Evolutionary conservation across 768 basidiomycete genomes (phyloP), one percentile per base, ranked within the genome.

Genomic region (Leccinum fibrillosum): DNA sequence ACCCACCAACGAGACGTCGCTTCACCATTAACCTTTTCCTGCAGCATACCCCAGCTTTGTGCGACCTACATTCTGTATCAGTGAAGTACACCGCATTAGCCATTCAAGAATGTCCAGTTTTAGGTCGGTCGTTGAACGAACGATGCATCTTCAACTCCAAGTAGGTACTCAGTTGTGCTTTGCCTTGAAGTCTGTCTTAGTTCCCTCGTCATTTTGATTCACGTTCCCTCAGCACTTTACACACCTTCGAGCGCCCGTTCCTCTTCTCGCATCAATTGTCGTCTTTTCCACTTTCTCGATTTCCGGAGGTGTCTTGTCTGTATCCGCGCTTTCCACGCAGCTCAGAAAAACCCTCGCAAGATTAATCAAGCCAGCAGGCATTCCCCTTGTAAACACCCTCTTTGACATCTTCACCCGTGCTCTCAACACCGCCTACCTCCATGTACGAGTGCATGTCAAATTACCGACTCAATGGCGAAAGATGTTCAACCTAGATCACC

Each of bases 381-480:
- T 53, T 19, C 50, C 52, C 19, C 21, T 58, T 15, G 23, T 62
- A 4, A 23, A 30, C 2, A 26, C 52, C 23, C 35, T 72, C 25
- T 59, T 66, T 47, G 13, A 49, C 21, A 25, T 37, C 26, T 32
- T 70, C 13, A 42, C 53, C n/a, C 53, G 50, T 35, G 53, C 65
- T 12, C n/a, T 71, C 48, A 55, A 57, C 32, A 39, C 61, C 3
- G 55, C 56, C n/a, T 66, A 49, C 28, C 57, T 69, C 47, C 66
- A 52, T 6, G 42, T 55, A 32, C 58, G 64, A 35, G 56, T 62
- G 55, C 49, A 39, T 5, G 48, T 62, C 30, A 54, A 26, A 13
- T 25, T 59, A 1, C 63, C 64, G 4, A 23, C 23, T 15, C 64
- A 34, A 30, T 66, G 60, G 57, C 55, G 39, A 25, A 49, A 55